Conservation (phyloP, 257 asterid species). For the Echium plantagineum region DNA sequence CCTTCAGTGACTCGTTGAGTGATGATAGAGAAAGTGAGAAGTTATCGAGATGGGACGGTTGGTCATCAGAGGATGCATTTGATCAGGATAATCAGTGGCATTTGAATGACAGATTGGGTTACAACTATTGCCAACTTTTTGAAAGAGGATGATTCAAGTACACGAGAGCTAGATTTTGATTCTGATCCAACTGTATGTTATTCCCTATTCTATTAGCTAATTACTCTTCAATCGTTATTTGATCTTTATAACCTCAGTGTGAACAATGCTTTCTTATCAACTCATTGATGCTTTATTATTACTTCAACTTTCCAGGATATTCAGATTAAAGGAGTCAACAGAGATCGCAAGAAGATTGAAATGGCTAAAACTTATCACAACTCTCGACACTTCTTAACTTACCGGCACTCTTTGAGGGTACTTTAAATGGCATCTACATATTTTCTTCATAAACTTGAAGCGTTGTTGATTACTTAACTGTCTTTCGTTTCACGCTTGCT, state of each 20-base stretch:
- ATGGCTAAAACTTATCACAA: constrained; percentile 45
- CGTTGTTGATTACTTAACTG: neutral
- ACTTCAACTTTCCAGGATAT: constrained; percentile 42
- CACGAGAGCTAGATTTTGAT: constrained; percentile 56
- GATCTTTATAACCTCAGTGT: neutral
- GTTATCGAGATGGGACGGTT: constrained; percentile 46
- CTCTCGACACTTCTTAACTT: constrained; percentile 56
- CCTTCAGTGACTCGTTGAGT: no score
- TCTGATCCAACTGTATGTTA: constrained; percentile 38
- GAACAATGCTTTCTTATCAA: neutral
- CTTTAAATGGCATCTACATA: neutral
- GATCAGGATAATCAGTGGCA: constrained; percentile 28
- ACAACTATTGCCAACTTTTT: constrained; percentile 30
- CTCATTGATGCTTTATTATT: neutral
- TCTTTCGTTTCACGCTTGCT: neutral
- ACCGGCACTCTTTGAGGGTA: constrained; percentile 75
- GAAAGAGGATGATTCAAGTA: constrained; percentile 63
- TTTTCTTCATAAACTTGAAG: no score
- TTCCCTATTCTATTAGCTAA: neutral
- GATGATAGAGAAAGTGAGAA: constrained; percentile 46
- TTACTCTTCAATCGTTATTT: neutral
- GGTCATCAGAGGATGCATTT: constrained; percentile 38
- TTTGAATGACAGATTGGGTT: constrained; percentile 34
- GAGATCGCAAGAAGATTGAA: constrained; percentile 58
- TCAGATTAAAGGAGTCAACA: constrained; percentile 46